Percentiles rank a stretch among this genome's conserved stretches.
phyloP scores from a whole-genome alignment of 2,329 filamentous ascomycete species.

The Calonectria fujianensis region DNA sequence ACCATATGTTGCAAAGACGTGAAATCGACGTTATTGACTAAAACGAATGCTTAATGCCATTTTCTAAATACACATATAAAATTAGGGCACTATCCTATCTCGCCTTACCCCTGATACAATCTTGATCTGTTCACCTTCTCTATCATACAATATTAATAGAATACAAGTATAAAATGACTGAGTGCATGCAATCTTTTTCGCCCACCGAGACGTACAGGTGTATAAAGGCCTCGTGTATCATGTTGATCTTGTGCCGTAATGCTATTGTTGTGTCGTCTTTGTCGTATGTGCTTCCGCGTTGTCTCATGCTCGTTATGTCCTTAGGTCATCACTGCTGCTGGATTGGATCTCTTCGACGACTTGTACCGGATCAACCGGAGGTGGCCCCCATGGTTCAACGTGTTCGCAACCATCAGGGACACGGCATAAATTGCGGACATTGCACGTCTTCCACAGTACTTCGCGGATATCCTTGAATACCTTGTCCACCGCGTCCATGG shows the following conservation, averaged over 20 bases:
- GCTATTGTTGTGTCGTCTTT: conserved; percentile 8
- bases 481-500: conserved; percentile 89
- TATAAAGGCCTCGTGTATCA: background rate
- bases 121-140: background rate
- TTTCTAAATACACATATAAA: background rate
- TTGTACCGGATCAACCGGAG: conserved; percentile 27
- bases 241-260: background rate
- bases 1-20: background rate
- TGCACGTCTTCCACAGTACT: conserved; percentile 87
- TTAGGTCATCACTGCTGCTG: conserved; percentile 47
- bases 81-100: background rate
- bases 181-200: background rate
- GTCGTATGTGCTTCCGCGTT: conserved; percentile 37
- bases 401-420: conserved; percentile 79
- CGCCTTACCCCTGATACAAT: background rate
- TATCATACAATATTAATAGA: conserved; percentile 17
- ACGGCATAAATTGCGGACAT: conserved; percentile 73
- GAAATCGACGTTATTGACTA: background rate
- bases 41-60: background rate
- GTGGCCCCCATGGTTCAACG: conserved; percentile 62
- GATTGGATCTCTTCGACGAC: conserved; percentile 49
- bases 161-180: conserved; percentile 18
- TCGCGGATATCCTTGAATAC: conserved; percentile 88
- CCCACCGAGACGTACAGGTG: background rate
- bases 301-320: conserved; percentile 21